Base-by-base conservation (phyloP, 2,329 filamentous ascomycete genomes). In the Penicillium olsonii region DNA sequence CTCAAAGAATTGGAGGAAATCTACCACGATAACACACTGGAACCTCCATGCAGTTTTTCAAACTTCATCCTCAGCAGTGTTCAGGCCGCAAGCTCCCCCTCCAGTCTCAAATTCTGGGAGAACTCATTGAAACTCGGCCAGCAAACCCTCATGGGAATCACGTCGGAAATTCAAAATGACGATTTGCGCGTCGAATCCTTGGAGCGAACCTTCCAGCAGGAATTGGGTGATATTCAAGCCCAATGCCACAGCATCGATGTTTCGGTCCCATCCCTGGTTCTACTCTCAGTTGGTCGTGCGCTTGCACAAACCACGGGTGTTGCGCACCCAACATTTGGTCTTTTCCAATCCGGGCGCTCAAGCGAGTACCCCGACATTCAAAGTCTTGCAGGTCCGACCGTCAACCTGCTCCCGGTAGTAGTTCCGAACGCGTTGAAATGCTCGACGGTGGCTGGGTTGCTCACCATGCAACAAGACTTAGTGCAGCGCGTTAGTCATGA, bases 281-380 rank as follows among this genome's bases (percentile, higher is more conserved):
- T 47, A 7, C n/a, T 47, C 1, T 19, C 37, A 15, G 18, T 47
- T 5, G 37, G 27, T 6, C 44, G 44, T 11, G 26, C 17, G 8
- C 34, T 47, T 11, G 37, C 37, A n/a, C 44, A 26, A 17, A 41
- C 37, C 10, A 12, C 27, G 11, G 19, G 18, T 3, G n/a, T 41
- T 26, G 8, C 44, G 8, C 44, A 47, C 18, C 44, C 44, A 22
- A 41, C n/a, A 9, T 24, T 47, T n/a, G 44, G 44, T n/a, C 27
- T 47, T 26, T 47, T 47, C 27, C 44, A 47, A 35, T 20, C 37
- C 33, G 37, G 44, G 6, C 44, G 44, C 19, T 47, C 44, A n/a
- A 26, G 39, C 33, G 37, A 47, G 4, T 47, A 47, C n/a, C 44
- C 29, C 12, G 12, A 7, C 6, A 41, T 47, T 4, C 24, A 47